phyloP scores from a whole-genome alignment of 257 asterid species.

The Solanum appendiculatum region DNA sequence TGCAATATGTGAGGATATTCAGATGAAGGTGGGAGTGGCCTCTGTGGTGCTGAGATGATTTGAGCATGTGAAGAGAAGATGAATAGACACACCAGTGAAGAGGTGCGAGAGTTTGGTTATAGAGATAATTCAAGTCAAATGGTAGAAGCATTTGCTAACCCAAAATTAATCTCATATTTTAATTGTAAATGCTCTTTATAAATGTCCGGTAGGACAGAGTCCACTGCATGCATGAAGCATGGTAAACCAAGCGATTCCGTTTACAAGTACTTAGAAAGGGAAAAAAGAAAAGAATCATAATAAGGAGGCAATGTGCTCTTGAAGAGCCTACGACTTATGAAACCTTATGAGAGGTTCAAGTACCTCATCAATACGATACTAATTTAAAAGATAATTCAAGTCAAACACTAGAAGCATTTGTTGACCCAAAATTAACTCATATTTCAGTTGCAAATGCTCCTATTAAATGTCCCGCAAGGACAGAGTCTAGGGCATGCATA shows the following conservation, averaged over 20 bases:
- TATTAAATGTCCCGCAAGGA: background rate
- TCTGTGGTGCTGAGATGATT: too few relatives aligned
- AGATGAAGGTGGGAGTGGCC: too few relatives aligned
- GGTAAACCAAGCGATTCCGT: background rate
- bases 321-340: background rate
- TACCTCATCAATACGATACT: too few relatives aligned
- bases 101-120: too few relatives aligned
- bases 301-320: background rate
- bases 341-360: background rate
- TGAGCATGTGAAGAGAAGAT: too few relatives aligned
- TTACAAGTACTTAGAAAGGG: background rate
- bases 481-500: background rate
- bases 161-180: too few relatives aligned
- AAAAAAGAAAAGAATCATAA: background rate
- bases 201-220: background rate
- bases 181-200: background rate
- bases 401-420: too few relatives aligned
- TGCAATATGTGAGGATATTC: background rate
- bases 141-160: background rate
- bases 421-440: background rate
- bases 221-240: background rate
- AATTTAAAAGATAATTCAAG: too few relatives aligned
- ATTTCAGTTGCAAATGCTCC: background rate
- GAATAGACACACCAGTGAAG: too few relatives aligned
- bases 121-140: background rate